phyloP scores from a whole-genome alignment of 2,329 filamentous ascomycete genomes.

The Ilyonectria sp. region DNA sequence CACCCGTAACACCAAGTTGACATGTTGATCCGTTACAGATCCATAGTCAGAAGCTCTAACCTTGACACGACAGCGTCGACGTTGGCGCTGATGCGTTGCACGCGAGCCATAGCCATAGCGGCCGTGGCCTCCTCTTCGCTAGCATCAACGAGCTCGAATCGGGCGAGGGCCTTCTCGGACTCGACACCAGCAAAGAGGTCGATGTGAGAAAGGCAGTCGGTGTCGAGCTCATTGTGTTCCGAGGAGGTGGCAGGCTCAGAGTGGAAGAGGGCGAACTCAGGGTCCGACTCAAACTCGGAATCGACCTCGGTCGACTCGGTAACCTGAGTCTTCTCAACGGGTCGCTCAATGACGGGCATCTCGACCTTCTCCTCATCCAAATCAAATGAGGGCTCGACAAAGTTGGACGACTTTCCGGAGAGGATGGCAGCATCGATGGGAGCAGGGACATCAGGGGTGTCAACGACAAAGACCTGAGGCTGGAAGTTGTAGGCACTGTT shows the following conservation, averaged over 20 bases:
- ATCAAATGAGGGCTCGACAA: constrained; percentile 62
- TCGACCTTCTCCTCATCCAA: constrained; percentile 71
- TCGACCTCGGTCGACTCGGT: constrained; percentile 56
- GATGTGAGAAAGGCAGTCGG: constrained; percentile 57
- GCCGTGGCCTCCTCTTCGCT: constrained; percentile 64
- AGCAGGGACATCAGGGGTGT: constrained; percentile 76
- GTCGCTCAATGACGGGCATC: constrained; percentile 67
- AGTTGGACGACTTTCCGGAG: constrained; percentile 78
- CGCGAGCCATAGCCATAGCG: constrained; percentile 62
- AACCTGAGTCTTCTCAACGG: constrained; percentile 54
- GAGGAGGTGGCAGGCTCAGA: constrained; percentile 53
- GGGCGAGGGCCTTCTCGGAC: constrained; percentile 74
- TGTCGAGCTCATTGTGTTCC: constrained; percentile 58
- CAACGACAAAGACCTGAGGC: constrained; percentile 82
- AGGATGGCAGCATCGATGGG: constrained; percentile 73
- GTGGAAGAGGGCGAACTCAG: constrained; percentile 73
- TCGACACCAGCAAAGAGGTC: constrained; percentile 69
- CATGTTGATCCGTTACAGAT: constrained; percentile 45
- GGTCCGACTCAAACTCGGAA: constrained; percentile 74
- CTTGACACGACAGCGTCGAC: constrained; percentile 55
- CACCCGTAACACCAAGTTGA: neutral
- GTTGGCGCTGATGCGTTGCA: constrained; percentile 64
- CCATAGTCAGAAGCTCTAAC: constrained; percentile 56
- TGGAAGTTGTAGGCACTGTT: constrained; percentile 72
- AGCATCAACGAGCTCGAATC: constrained; percentile 76